Conservation (phyloP, 176 grass and related monocot species). For the Chrysopogon serrulatus region DNA sequence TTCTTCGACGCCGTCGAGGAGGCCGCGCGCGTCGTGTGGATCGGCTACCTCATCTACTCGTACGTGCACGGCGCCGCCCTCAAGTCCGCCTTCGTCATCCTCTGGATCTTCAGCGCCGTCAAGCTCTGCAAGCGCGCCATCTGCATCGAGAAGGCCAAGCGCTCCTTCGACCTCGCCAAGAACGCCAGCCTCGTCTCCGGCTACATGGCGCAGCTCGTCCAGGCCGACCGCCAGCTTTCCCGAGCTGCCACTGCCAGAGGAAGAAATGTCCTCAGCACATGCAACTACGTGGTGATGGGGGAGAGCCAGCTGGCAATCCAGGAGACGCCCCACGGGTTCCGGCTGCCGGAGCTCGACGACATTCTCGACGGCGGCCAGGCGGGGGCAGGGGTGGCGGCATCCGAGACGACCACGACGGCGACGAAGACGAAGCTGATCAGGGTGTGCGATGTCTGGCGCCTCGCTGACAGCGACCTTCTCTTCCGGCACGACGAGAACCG, state of each 20-base stretch:
- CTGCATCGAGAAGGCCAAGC: neutral
- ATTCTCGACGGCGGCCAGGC: neutral
- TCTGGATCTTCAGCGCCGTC: slow-evolving; percentile 10
- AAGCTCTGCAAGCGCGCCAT: neutral
- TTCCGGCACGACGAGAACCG: neutral
- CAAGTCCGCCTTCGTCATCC: slow-evolving; percentile 13
- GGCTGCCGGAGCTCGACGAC: neutral
- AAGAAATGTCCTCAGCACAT: neutral
- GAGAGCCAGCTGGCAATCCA: neutral
- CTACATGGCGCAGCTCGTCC: slow-evolving; percentile 16
- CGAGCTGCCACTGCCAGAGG: too few relatives aligned
- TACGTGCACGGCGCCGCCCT: neutral
- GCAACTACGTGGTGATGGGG: slow-evolving; percentile 31
- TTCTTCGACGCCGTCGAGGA: slow-evolving; percentile 18
- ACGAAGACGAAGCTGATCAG: neutral
- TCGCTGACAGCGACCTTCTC: neutral
- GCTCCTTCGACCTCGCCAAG: slow-evolving; percentile 8
- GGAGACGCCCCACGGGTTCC: neutral
- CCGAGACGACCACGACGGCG: neutral
- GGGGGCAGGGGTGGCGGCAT: neutral
- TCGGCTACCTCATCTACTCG: slow-evolving; percentile 31
- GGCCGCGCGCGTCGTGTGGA: slow-evolving; percentile 13
- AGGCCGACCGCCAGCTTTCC: neutral
- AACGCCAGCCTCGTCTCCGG: slow-evolving; percentile 19
- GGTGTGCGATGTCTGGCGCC: slow-evolving; percentile 4